phyloP scores from a whole-genome alignment of 2,329 filamentous ascomycete genomes.

The Chaetomium olivaceum region DNA sequence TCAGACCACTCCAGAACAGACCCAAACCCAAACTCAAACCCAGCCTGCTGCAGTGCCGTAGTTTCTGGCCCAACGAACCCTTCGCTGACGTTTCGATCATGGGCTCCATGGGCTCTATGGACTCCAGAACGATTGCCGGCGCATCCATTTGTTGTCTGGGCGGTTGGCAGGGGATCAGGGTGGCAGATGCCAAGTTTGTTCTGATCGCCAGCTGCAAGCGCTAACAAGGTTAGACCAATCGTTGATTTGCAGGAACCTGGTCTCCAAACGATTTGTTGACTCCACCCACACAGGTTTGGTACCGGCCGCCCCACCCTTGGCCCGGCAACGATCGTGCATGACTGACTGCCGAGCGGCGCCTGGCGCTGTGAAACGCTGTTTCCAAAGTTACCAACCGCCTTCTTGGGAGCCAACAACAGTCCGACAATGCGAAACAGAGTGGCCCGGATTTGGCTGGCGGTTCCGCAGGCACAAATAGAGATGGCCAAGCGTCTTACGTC shows the following conservation, averaged over 20 bases:
- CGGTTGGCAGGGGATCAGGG: conserved; percentile 23
- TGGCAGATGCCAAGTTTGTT: conserved; percentile 16
- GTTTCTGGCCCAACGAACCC: conserved; percentile 4
- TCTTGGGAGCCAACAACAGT: neutral
- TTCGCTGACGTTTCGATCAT: neutral
- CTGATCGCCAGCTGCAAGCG: conserved; percentile 16
- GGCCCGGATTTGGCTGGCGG: neutral
- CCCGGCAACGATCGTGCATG: conserved; percentile 22
- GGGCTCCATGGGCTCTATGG: neutral
- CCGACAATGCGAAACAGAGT: neutral
- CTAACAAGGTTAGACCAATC: conserved; percentile 11
- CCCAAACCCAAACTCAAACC: neutral
- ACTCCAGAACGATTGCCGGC: neutral
- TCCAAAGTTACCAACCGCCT: conserved; percentile 17
- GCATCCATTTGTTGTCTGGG: neutral
- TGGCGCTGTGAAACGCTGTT: conserved; percentile 14
- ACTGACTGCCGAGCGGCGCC: conserved; percentile 3
- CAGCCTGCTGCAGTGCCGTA: neutral
- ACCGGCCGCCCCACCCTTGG: conserved; percentile 1
- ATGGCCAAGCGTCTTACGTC: neutral
- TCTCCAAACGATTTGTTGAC: neutral
- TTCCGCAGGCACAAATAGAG: neutral
- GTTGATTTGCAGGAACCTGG: neutral
- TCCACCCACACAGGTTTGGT: neutral
- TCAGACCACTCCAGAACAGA: too few species aligned